Base-by-base conservation (phyloP, 768 basidiomycete species). In the Leccinum sublutescens region DNA sequence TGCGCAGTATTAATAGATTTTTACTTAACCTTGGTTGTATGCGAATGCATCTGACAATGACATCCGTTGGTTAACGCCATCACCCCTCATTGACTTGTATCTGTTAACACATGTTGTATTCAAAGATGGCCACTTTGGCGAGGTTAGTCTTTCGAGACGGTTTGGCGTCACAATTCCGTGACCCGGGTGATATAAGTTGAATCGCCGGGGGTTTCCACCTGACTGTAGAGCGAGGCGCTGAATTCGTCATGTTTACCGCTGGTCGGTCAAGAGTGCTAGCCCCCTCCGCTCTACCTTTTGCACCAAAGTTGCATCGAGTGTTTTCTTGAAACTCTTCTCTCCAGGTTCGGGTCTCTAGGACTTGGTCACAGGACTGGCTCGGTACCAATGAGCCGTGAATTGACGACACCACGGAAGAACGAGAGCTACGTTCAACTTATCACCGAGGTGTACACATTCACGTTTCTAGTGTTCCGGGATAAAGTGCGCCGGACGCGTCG, bases 1-100 rank as follows among this genome's bases (percentile, higher is more conserved):
- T 55, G 78, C 85, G 21, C 84, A 78, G 29, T 86, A 82, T 67
- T 80, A 75, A 64, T 64, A 65, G 64, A 60, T 47, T 59, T 36
- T 4, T 43, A 43, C n/a, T n/a, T 17, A 38, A 52, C 23, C n/a
- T 34, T 52, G 36, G 55, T 55, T 55, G 52, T 60, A 62, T 21
- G 8, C 47, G 12, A 36, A 58, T 54, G 52, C 23, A 57, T 31
- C 7, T 57, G 55, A 51, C 49, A 58, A 64, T 61, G 54, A 34
- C 56, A 60, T 38, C 50, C 48, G 55, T 58, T 55, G 52, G 34
- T 59, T 38, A 11, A 40, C 27, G 17, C 45, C 45, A 45, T 19
- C 62, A 53, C 54, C 25, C 21, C 45, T 64, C 60, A 40, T 34
- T 25, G 15, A 33, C 31, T 48, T 57, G 25, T 47, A 58, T 57